A percentile compares a stretch with the other conserved stretches of the same genome.
Evolutionary conservation across 768 basidiomycete species (phyloP).

Genomic region (Rubroboletus satanas): DNA sequence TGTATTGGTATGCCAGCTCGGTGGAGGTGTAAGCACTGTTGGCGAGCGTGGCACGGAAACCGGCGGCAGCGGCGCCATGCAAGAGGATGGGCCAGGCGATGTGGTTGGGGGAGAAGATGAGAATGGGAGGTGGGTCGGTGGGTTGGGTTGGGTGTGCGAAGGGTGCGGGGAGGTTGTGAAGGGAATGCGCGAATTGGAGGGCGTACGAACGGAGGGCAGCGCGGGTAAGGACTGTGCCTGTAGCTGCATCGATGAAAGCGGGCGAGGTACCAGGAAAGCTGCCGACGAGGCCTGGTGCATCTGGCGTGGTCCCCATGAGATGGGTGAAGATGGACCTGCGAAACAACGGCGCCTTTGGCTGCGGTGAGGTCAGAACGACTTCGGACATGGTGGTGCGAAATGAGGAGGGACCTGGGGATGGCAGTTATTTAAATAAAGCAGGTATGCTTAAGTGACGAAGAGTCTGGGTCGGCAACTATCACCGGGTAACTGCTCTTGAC

Average conservation of each 20-base stretch:
- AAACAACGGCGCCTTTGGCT: conserved; percentile 17
- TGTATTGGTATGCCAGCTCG: conserved; percentile 72
- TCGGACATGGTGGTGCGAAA: conserved; percentile 15
- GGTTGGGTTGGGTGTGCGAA: conserved; percentile 48
- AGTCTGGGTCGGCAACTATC: too few species aligned
- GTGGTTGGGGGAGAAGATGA: conserved; percentile 70
- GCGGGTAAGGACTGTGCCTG: conserved; percentile 55
- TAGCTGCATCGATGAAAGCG: conserved; percentile 65
- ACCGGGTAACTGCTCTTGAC: too few species aligned
- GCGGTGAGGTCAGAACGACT: conserved; percentile 18
- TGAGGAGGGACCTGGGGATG: not conserved
- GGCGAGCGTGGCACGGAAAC: conserved; percentile 64
- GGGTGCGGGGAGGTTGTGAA: conserved; percentile 43
- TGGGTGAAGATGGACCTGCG: conserved; percentile 33
- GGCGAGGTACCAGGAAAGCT: conserved; percentile 40
- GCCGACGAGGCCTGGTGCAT: conserved; percentile 33
- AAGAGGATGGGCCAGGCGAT: conserved; percentile 51
- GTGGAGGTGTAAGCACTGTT: conserved; percentile 65
- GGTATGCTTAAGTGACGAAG: too few species aligned
- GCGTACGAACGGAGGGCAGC: conserved; percentile 48
- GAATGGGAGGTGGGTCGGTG: conserved; percentile 40
- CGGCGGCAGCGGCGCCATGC: conserved; percentile 53
- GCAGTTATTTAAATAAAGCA: too few species aligned
- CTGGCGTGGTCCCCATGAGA: conserved; percentile 18
- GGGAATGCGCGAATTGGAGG: conserved; percentile 55